Evolutionary conservation across 2,329 filamentous ascomycete genomes (phyloP).

Genomic region (Penicillium sumatraense): DNA sequence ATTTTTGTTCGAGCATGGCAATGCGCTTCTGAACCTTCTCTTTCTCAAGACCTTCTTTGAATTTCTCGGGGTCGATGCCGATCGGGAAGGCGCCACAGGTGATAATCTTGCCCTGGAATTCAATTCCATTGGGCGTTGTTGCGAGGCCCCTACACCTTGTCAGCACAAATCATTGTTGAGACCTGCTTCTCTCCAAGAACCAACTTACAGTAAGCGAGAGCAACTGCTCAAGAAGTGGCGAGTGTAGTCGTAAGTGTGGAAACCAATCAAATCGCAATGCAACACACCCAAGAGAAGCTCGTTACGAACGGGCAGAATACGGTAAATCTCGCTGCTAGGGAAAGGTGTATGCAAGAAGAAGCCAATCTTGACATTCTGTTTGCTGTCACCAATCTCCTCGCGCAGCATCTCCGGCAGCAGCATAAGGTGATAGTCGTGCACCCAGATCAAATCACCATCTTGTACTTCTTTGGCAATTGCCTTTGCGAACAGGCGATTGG

Average conservation of each 20-base stretch:
- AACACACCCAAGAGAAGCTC: constrained; percentile 84
- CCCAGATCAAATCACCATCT: constrained; percentile 95
- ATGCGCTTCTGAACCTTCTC: constrained; percentile 88
- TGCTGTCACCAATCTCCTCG: constrained; percentile 77
- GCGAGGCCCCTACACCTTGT: constrained; percentile 45
- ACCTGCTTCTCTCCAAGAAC: background rate
- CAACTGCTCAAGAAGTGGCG: constrained; percentile 96
- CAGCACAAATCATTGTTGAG: constrained; percentile 1
- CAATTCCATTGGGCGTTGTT: constrained; percentile 91
- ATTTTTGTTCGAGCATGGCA: constrained; percentile 81
- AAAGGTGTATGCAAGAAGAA: constrained; percentile 99
- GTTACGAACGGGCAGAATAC: constrained; percentile 90
- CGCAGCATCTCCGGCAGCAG: constrained; percentile 93
- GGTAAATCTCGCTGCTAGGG: constrained; percentile 94
- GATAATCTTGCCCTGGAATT: constrained; percentile 85
- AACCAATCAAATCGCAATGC: constrained; percentile 93
- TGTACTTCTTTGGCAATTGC: constrained; percentile 84
- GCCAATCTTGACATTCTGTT: constrained; percentile 94
- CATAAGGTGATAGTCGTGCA: constrained; percentile 99
- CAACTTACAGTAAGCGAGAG: constrained; percentile 79
- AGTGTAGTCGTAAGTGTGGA: constrained; percentile 99
- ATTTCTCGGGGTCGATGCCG: constrained; percentile 96
- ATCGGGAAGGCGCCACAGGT: constrained; percentile 96
- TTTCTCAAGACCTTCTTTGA: constrained; percentile 84
- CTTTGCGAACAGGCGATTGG: constrained; percentile 90